phyloP scores from a whole-genome alignment of 306 rosid genomes.

The Rubus idaeus region DNA sequence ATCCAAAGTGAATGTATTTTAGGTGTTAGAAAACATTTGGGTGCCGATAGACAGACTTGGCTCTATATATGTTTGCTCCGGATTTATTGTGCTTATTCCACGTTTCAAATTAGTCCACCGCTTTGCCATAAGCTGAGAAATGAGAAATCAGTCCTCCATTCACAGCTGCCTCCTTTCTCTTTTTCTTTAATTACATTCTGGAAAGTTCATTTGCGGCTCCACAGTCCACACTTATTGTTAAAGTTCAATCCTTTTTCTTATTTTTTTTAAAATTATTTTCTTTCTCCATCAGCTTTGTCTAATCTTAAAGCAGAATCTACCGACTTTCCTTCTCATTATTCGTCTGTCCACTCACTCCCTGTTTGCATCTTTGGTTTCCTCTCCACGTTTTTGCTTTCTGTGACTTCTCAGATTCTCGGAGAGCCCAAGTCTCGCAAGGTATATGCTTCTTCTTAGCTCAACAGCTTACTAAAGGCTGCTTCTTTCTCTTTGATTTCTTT shows the following conservation, averaged over 20 bases:
- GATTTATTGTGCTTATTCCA: background rate
- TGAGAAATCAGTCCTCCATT: background rate
- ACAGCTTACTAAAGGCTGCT: background rate
- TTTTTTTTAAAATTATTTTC: background rate
- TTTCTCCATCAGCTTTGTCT: background rate
- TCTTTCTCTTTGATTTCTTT: background rate
- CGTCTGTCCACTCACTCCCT: background rate
- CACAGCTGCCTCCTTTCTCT: background rate
- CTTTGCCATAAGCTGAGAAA: background rate
- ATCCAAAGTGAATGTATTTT: no score
- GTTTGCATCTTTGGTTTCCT: background rate
- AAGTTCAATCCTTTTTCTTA: background rate
- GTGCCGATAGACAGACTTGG: background rate
- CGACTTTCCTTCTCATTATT: conserved; percentile 15
- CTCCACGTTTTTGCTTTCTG: conserved; percentile 12
- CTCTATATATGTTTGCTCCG: no score
- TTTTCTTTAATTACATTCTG: conserved; percentile 5
- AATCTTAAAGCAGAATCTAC: conserved; percentile 19
- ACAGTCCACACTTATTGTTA: background rate
- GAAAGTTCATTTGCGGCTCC: conserved; percentile 19
- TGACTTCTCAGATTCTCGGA: background rate
- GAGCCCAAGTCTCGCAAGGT: conserved; percentile 7
- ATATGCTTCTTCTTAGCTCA: conserved; percentile 2
- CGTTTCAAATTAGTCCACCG: background rate
- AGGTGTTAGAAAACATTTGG: no score